phyloP scores from a whole-genome alignment of 129 eudicot species.

The Helianthus tuberosus region DNA sequence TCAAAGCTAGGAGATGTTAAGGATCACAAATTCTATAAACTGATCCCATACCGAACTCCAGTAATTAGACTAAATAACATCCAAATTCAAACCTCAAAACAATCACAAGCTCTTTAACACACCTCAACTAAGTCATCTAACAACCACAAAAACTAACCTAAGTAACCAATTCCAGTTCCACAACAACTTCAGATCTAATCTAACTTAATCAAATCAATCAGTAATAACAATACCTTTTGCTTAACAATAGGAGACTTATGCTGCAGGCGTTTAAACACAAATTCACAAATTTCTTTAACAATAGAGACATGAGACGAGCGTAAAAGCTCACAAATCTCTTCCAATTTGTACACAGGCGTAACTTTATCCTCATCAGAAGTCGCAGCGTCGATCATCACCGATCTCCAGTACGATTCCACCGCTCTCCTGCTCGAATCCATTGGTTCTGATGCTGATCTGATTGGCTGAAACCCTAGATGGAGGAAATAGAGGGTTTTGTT shows the following conservation, averaged over 20 bases:
- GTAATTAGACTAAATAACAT: neutral
- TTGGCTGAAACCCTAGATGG: slow-evolving; percentile 24
- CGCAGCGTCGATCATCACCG: slow-evolving; percentile 78
- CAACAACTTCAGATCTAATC: too few species aligned
- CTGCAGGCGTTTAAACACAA: slow-evolving; percentile 76
- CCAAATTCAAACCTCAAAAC: too few species aligned
- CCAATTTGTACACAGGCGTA: slow-evolving; percentile 88
- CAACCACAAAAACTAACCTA: too few species aligned
- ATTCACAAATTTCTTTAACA: slow-evolving; percentile 79
- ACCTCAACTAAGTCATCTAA: too few species aligned
- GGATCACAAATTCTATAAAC: neutral
- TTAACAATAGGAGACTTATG: slow-evolving; percentile 90
- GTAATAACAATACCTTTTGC: slow-evolving; percentile 58
- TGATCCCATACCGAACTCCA: neutral
- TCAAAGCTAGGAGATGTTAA: neutral
- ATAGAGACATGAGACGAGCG: slow-evolving; percentile 76
- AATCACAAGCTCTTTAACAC: too few species aligned
- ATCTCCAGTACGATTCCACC: slow-evolving; percentile 97
- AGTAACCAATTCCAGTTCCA: too few species aligned
- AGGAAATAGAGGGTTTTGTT: too few species aligned
- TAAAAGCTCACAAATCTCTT: slow-evolving; percentile 89
- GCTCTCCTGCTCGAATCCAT: slow-evolving; percentile 99
- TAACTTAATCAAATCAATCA: neutral
- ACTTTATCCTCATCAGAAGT: slow-evolving; percentile 96
- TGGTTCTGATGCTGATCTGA: slow-evolving; percentile 20